These are phyloP conservation scores for Ceratorhiza oryzae-sativae DNA, from an alignment of 1,284 basidiomycete genomes.

Conservation along the genomic window DNA sequence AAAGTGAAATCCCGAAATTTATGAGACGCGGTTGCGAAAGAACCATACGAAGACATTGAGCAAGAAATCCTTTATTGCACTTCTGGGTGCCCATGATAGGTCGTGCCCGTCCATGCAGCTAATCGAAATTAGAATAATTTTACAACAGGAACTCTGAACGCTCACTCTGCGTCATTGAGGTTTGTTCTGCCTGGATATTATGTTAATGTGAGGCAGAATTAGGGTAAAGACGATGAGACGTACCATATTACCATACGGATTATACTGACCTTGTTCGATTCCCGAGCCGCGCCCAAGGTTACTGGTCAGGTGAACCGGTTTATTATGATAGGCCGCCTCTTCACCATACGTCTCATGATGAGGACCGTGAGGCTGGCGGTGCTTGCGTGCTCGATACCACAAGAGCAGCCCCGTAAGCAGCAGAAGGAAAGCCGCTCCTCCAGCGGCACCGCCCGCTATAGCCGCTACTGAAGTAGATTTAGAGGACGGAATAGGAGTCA, in stretches of 20 bases:
- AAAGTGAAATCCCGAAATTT: no score
- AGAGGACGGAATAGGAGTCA: neutral
- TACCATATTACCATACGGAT: neutral
- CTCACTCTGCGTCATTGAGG: no score
- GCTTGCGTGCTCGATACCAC: neutral
- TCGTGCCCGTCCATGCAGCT: no score
- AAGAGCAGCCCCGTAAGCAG: neutral
- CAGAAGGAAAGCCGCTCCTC: neutral
- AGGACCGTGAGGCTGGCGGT: neutral
- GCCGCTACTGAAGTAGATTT: neutral
- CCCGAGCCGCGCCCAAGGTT: neutral
- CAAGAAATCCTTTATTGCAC: no score
- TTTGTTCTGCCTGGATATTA: no score
- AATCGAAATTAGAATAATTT: no score
- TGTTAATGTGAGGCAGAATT: no score
- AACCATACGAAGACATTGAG: no score
- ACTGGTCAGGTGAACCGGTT: neutral
- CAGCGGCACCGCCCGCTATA: neutral
- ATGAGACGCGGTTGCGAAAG: no score
- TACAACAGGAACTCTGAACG: no score
- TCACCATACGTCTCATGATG: neutral
- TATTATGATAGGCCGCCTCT: neutral
- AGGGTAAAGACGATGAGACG: neutral
- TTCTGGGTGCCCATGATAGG: no score
- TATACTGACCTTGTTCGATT: neutral